Percentiles rank a stretch among this genome's conserved stretches.
These are phyloP conservation scores for Phyllosticta ampelicida DNA, from an alignment of 2,329 filamentous ascomycete species.

Conservation along the genomic window DNA sequence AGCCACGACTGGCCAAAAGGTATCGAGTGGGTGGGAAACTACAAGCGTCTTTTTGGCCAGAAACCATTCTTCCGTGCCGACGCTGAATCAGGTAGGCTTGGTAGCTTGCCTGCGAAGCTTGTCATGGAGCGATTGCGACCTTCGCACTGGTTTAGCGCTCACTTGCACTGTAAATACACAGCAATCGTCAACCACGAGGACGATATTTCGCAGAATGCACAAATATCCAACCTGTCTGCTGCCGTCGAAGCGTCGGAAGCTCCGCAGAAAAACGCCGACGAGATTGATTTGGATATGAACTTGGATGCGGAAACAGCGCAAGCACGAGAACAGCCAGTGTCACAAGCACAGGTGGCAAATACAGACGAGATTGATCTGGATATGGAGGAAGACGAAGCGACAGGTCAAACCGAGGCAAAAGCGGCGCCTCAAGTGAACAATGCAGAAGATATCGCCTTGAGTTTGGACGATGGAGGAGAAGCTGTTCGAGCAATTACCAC, in stretches of 20 bases:
- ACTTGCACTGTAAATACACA: conserved; percentile 80
- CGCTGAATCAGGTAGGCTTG: conserved; percentile 62
- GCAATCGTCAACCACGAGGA: conserved; percentile 49
- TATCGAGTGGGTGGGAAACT: conserved; percentile 69
- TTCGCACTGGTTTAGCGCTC: conserved; percentile 78
- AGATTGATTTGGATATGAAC: conserved; percentile 50
- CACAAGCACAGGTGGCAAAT: conserved; percentile 12
- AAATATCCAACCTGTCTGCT: not conserved
- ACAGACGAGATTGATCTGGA: conserved; percentile 29
- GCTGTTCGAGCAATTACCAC: not conserved
- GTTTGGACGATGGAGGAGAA: conserved; percentile 17
- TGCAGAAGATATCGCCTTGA: conserved; percentile 34
- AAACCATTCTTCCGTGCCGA: conserved; percentile 71
- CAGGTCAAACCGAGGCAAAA: conserved; percentile 7
- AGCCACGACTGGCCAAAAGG: conserved; percentile 93
- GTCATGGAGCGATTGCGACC: conserved; percentile 76
- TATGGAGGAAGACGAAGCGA: conserved; percentile 25
- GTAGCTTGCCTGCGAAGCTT: conserved; percentile 67
- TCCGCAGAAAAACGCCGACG: conserved; percentile 48
- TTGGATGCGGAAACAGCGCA: conserved; percentile 43
- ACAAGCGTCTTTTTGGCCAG: conserved; percentile 53
- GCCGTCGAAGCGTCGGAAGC: not conserved
- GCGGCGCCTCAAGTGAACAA: conserved; percentile 51
- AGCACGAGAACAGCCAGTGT: not conserved
- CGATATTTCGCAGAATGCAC: conserved; percentile 10